phyloP scores from a whole-genome alignment of 371 early-diverging fungal genomes.

The Synchytrium microbalum region DNA sequence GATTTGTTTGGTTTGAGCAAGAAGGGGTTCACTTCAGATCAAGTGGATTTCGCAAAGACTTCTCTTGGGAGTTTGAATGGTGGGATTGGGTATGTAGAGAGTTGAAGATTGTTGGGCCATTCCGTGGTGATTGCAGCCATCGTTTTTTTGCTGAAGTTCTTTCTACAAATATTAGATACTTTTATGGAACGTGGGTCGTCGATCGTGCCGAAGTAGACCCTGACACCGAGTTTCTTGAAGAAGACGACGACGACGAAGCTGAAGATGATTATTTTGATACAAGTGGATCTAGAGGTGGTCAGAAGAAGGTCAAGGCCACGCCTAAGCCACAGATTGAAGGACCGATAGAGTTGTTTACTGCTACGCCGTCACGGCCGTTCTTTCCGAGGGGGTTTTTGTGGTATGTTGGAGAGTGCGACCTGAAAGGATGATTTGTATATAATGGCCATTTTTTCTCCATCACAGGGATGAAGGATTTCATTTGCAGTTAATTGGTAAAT shows the following conservation, averaged over 20 bases:
- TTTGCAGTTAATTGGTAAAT: constrained; percentile 71
- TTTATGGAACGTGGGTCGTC: constrained; percentile 49
- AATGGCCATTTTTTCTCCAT: too few species aligned
- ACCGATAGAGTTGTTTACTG: constrained; percentile 68
- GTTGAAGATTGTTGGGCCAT: constrained; percentile 3
- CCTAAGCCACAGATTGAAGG: constrained; percentile 48
- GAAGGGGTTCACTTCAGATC: constrained; percentile 52
- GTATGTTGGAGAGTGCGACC: constrained; percentile 25
- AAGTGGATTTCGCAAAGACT: constrained; percentile 65
- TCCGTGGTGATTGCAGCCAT: neutral
- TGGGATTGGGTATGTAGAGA: constrained; percentile 66
- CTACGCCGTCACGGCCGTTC: constrained; percentile 85
- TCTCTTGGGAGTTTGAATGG: constrained; percentile 79
- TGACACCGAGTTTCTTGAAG: constrained; percentile 20
- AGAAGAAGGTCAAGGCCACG: constrained; percentile 10
- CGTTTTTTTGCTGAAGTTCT: neutral
- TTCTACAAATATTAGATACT: constrained; percentile 43
- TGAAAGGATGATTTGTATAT: too few species aligned
- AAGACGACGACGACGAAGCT: constrained; percentile 38
- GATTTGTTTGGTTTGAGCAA: constrained; percentile 53
- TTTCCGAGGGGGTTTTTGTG: constrained; percentile 95
- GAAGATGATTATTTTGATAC: constrained; percentile 40
- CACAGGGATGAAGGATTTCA: constrained; percentile 96
- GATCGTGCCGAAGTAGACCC: constrained; percentile 34
- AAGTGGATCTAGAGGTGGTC: constrained; percentile 15